Base-by-base conservation (phyloP, 805 yeast species). In the Pichia kluyveri region DNA sequence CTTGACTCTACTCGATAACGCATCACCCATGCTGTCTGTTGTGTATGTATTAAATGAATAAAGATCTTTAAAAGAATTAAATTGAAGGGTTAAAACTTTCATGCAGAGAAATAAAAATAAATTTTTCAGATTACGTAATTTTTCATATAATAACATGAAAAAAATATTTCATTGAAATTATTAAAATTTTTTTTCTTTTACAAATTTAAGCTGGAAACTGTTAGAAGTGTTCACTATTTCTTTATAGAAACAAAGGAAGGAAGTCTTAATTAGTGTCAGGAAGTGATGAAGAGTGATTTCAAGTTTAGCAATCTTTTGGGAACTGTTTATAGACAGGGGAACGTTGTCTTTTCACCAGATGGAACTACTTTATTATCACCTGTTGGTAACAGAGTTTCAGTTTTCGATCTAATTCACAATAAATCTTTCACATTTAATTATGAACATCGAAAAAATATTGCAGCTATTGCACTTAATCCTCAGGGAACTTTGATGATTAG, bases 321-420 rank as follows among this genome's bases (percentile, higher is more conserved):
- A 30, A 90, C 98, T 0, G 98, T 93, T 4, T 93, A 93, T 62
- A 73, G 95, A 44, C 86, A 84, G 61, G 99, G 98, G n/a, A 89
- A 91, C 63, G 68, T 93, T 28, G 72, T 83, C 6, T 93, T 83
- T 69, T 82, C 95, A 1, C 79, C 82, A 1, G 96, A 90, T 61
- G 99, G 99, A 3, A 79, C 84, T 11, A 76, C 79, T 48, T 71
- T 93, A 34, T 67, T 93, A 42, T 82, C 93, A 50, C 98, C 99
- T 0, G 98, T 93, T 4, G 99, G 99, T 14, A 93, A 91, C 64
- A 69, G 98, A 60, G 90, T 93, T 31, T 75, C 89, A 17, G 86
- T 86, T 48, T 93, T 90, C 67, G 96, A 93, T 66, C 71, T 91
- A 52, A 73, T 86, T 45, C 83, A 86, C 60, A 89, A 83, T 65